Evolutionary conservation across 257 asterid species (phyloP).

Genomic region (Sherardia arvensis): DNA sequence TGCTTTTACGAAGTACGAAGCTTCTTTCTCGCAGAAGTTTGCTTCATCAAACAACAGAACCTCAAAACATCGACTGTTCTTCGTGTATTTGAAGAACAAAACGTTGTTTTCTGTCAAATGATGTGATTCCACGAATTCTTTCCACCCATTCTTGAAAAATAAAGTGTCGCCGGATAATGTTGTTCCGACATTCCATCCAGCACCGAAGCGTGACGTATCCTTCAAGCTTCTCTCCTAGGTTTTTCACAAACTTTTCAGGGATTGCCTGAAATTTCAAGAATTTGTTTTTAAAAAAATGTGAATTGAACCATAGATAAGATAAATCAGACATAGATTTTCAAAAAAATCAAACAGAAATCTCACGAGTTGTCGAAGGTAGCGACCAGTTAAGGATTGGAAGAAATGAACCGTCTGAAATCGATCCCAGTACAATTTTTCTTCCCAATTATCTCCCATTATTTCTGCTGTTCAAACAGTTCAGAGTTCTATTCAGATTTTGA

Average conservation of each 20-base stretch:
- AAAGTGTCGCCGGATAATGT: neutral
- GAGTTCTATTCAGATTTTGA: no score
- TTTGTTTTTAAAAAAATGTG: no score
- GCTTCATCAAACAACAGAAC: neutral
- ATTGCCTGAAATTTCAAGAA: neutral
- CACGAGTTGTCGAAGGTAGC: no score
- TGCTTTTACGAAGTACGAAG: neutral
- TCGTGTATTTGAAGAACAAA: conserved; percentile 17
- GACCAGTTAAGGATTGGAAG: no score
- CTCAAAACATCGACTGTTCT: neutral
- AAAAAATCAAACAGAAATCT: no score
- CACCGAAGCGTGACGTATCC: neutral
- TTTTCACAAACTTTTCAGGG: neutral
- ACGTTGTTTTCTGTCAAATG: conserved; percentile 21
- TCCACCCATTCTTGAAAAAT: conserved; percentile 26
- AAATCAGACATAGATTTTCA: no score
- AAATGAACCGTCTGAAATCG: no score
- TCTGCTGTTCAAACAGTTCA: no score
- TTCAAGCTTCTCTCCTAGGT: neutral
- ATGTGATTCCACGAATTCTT: conserved; percentile 25
- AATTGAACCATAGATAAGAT: no score
- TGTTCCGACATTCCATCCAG: neutral
- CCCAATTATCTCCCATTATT: no score
- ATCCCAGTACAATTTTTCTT: no score
- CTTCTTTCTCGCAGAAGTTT: neutral